A percentile compares a stretch with the other conserved stretches of the same genome.
phyloP scores from a whole-genome alignment of 495 filamentous ascomycete genomes.

The Letharia lupina region DNA sequence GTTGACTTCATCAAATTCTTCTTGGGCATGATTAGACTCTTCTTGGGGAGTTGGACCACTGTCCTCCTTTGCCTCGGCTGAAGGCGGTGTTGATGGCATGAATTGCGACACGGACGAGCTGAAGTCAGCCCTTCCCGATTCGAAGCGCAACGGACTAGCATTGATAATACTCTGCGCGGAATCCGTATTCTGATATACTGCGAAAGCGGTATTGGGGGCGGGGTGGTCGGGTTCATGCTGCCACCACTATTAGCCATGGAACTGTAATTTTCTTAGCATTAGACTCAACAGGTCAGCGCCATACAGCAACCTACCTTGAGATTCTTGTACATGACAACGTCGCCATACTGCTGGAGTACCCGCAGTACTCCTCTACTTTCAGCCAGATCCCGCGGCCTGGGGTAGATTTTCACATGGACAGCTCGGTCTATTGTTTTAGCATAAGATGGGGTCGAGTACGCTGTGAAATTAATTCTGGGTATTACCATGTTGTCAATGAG shows the following conservation, averaged over 20 bases:
- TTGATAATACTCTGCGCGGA: slow-evolving; percentile 32
- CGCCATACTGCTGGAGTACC: slow-evolving; percentile 65
- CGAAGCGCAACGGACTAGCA: slow-evolving; percentile 35
- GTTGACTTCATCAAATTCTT: slow-evolving; percentile 5
- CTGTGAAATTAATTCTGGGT: slow-evolving; percentile 2
- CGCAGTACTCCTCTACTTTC: slow-evolving; percentile 66
- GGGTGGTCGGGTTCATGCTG: slow-evolving; percentile 34
- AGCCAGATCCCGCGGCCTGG: slow-evolving; percentile 52
- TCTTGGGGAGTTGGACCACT: background rate
- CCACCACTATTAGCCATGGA: slow-evolving; percentile 10
- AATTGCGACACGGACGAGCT: background rate
- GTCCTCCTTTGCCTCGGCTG: background rate
- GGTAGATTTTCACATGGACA: slow-evolving; percentile 57
- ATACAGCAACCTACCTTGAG: slow-evolving; percentile 44
- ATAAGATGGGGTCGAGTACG: slow-evolving; percentile 11
- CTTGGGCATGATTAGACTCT: background rate
- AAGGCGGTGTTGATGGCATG: background rate
- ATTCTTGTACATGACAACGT: slow-evolving; percentile 67
- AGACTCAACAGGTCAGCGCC: background rate
- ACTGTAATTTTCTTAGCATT: slow-evolving; percentile 4
- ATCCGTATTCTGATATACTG: slow-evolving; percentile 33
- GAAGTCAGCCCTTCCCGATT: slow-evolving; percentile 7
- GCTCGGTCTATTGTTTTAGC: slow-evolving; percentile 22
- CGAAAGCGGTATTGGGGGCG: slow-evolving; percentile 32
- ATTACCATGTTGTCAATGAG: slow-evolving; percentile 5